Percentiles rank a stretch among this genome's conserved stretches.
Conservation (phyloP, 2,329 filamentous ascomycete genomes). For the Aspergillus carbonarius region DNA sequence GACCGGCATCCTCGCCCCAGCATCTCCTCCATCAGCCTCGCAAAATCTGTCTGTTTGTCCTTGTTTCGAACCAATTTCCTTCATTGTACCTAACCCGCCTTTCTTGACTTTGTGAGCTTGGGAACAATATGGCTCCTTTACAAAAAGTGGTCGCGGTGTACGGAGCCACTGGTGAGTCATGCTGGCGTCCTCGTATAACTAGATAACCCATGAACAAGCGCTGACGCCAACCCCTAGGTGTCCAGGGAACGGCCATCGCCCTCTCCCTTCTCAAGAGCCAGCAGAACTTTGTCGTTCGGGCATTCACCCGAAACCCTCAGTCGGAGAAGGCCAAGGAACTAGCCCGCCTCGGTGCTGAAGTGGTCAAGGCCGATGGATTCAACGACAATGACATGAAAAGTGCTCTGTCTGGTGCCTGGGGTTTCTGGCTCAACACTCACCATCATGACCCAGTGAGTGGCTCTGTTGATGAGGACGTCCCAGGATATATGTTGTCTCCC, state of each 20-base stretch:
- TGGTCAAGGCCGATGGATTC: neutral
- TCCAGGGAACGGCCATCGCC: neutral
- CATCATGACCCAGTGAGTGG: neutral
- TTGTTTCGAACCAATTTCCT: neutral
- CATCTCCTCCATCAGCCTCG: neutral
- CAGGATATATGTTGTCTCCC: neutral
- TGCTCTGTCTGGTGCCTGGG: neutral
- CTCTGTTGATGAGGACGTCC: neutral
- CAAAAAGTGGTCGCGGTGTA: neutral
- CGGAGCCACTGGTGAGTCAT: neutral
- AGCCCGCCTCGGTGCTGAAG: neutral
- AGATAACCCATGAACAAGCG: neutral
- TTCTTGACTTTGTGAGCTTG: neutral
- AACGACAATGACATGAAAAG: neutral
- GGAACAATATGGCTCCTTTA: neutral
- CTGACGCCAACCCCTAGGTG: neutral
- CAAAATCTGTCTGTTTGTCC: neutral
- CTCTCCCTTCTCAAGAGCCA: constrained; percentile 1
- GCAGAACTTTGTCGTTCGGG: neutral
- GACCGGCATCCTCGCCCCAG: neutral
- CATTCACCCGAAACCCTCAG: neutral
- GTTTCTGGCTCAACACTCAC: constrained; percentile 2
- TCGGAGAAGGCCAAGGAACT: neutral
- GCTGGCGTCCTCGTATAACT: neutral
- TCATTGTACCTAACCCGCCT: neutral